These are phyloP conservation scores for Leccinum ambiguum DNA, from an alignment of 1,284 basidiomycete genomes.

Conservation along the genomic window DNA sequence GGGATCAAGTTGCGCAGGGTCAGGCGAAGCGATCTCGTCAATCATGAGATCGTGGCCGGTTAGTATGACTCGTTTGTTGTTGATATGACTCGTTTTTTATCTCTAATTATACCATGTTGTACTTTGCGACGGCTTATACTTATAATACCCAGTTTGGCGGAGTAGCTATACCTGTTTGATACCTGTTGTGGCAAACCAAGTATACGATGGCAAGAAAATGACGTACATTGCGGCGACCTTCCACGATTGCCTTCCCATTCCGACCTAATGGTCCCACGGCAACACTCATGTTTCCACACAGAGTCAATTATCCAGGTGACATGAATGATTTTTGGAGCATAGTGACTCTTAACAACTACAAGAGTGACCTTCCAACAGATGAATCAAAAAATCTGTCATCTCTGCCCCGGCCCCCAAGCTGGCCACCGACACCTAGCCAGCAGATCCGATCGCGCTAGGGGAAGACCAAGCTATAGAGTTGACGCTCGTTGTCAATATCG, in stretches of 20 bases:
- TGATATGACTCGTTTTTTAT: neutral
- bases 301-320: slow-evolving; percentile 89
- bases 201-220: slow-evolving; percentile 5
- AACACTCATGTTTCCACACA: slow-evolving; percentile 92
- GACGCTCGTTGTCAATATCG: slow-evolving; percentile 5
- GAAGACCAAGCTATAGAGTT: slow-evolving; percentile 78
- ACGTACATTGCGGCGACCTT: slow-evolving; percentile 90
- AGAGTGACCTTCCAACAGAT: slow-evolving; percentile 52
- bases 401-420: slow-evolving; percentile 65
- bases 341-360: slow-evolving; percentile 14
- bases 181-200: slow-evolving; percentile 44
- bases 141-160: slow-evolving; percentile 27
- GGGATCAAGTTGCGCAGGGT: neutral
- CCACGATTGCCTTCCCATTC: slow-evolving; percentile 89
- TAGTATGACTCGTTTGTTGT: neutral
- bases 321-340: slow-evolving; percentile 79
- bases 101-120: neutral
- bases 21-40: neutral
- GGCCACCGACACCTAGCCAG: slow-evolving; percentile 90
- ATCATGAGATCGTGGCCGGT: neutral
- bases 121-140: too few relatives aligned
- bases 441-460: slow-evolving; percentile 94
- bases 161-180: slow-evolving; percentile 90
- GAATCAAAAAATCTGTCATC: slow-evolving; percentile 95
- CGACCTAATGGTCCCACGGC: slow-evolving; percentile 94